A percentile compares a stretch with the other conserved stretches of the same genome.
Conservation (phyloP, 2,329 filamentous ascomycete genomes). For the Pseudonectria foliicola region DNA sequence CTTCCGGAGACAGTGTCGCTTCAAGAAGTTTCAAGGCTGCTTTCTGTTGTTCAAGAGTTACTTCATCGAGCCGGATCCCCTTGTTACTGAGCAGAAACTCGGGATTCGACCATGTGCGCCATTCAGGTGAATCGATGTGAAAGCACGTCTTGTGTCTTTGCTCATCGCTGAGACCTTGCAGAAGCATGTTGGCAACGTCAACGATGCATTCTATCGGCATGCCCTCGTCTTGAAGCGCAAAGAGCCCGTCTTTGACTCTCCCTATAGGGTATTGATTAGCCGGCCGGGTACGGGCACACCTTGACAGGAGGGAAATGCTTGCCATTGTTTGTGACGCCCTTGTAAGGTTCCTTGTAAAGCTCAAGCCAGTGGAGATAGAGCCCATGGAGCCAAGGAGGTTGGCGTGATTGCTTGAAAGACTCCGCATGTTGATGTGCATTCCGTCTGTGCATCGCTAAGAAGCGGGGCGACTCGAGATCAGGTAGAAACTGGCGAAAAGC, state of each 20-base stretch:
- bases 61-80: conserved; percentile 63
- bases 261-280: conserved; percentile 30
- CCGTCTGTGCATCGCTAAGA: conserved; percentile 55
- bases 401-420: conserved; percentile 49
- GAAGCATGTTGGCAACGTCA: conserved; percentile 37
- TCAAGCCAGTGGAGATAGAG: conserved; percentile 53
- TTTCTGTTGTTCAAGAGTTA: conserved; percentile 32
- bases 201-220: conserved; percentile 54
- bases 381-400: conserved; percentile 60
- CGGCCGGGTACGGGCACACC: not conserved
- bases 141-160: conserved; percentile 45
- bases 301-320: conserved; percentile 10
- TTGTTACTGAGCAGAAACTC: conserved; percentile 65
- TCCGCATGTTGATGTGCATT: conserved; percentile 55
- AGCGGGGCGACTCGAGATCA: conserved; percentile 53
- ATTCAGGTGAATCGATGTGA: conserved; percentile 63
- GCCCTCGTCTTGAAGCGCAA: conserved; percentile 55
- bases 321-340: conserved; percentile 64
- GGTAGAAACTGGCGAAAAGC: conserved; percentile 54
- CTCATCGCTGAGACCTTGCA: conserved; percentile 38
- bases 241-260: conserved; percentile 45
- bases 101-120: conserved; percentile 65
- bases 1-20: conserved; percentile 57
- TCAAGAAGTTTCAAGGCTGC: conserved; percentile 50
- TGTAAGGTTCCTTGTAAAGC: conserved; percentile 59